Percentiles rank a stretch among this genome's conserved stretches.
Conservation (phyloP, 495 filamentous ascomycete species). For the Mycothermus thermophilus region DNA sequence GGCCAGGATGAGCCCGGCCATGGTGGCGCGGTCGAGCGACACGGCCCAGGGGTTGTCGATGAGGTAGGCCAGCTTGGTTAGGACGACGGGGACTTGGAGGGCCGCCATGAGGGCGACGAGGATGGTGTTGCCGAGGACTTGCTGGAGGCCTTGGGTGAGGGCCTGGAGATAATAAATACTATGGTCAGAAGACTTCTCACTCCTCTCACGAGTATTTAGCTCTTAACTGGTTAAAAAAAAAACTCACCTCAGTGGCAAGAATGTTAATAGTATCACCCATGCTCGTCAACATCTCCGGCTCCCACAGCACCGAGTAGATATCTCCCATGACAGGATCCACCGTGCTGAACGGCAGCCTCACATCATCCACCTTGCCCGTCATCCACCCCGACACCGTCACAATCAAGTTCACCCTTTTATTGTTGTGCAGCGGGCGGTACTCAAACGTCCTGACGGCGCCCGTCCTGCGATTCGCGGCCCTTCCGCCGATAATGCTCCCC, state of each 20-base stretch:
- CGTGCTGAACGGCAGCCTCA: conserved; percentile 86
- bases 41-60: conserved; percentile 98
- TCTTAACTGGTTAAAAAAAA: too few relatives aligned
- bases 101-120: conserved; percentile 82
- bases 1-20: conserved; percentile 84
- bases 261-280: conserved; percentile 99
- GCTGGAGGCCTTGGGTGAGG: conserved; percentile 88
- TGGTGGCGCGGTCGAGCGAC: conserved; percentile 75
- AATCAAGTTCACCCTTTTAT: conserved; percentile 92
- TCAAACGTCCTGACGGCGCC: conserved; percentile 93
- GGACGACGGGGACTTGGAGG: conserved; percentile 78
- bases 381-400: conserved; percentile 96
- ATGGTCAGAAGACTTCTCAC: conserved; percentile 1
- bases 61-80: conserved; percentile 89
- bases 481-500: conserved; percentile 70
- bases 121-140: conserved; percentile 84
- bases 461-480: conserved; percentile 71
- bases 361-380: conserved; percentile 94
- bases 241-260: conserved; percentile 77
- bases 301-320: conserved; percentile 94
- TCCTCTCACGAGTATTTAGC: too few relatives aligned
- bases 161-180: conserved; percentile 40
- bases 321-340: conserved; percentile 97
- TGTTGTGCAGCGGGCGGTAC: conserved; percentile 91
- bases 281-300: conserved; percentile 91